Conservation (phyloP, 805 yeast species). For the Wickerhamomyces kurtzmanii region DNA sequence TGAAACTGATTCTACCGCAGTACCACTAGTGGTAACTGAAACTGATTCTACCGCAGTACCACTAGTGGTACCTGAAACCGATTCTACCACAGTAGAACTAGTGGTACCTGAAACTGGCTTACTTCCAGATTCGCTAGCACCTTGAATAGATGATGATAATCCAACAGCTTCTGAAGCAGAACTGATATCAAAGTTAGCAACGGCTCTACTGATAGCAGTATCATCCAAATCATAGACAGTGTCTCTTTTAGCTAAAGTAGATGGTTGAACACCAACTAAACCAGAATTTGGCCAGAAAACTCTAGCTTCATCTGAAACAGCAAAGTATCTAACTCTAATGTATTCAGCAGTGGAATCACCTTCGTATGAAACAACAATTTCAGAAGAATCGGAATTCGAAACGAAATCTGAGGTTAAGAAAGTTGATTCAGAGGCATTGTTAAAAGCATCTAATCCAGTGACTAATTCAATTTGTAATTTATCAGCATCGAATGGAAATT, state of each 20-base stretch:
- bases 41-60: not conserved
- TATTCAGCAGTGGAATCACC: not conserved
- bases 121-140: not conserved
- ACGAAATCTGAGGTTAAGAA: not conserved
- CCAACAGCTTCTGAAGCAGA: no score
- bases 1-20: not conserved
- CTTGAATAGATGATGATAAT: no score
- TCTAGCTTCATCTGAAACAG: not conserved
- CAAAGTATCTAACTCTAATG: slow-evolving; percentile 1
- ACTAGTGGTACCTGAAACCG: not conserved
- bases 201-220: not conserved
- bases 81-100: not conserved
- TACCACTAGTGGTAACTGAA: not conserved
- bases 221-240: not conserved
- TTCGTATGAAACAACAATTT: not conserved
- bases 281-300: slow-evolving; percentile 1
- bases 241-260: slow-evolving; percentile 1
- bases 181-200: not conserved
- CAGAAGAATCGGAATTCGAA: not conserved
- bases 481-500: not conserved
- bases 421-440: not conserved
- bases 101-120: not conserved
- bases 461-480: not conserved
- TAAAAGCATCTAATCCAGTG: not conserved
- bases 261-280: not conserved